Conservation (phyloP, 2,329 filamentous ascomycete genomes). For the Cordyceps javanica region DNA sequence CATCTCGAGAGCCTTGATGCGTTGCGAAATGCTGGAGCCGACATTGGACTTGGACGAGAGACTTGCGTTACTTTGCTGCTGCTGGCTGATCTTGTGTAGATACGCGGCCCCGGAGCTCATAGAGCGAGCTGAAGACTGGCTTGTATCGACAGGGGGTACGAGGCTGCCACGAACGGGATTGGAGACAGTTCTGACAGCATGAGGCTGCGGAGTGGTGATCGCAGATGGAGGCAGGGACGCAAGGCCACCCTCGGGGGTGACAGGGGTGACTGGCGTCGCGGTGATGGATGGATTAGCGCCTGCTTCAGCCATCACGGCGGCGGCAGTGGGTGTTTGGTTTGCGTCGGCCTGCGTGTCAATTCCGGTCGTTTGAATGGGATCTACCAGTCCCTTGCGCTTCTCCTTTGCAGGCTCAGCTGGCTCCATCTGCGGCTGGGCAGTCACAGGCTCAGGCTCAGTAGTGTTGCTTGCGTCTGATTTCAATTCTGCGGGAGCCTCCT, state of each 20-base stretch:
- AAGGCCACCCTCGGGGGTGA: background rate
- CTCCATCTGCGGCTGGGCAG: background rate
- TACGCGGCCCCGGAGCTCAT: slow-evolving; percentile 52
- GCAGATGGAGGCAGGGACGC: slow-evolving; percentile 17
- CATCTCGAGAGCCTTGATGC: slow-evolving; percentile 89
- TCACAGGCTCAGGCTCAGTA: background rate
- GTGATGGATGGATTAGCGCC: background rate
- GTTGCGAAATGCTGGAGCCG: slow-evolving; percentile 84
- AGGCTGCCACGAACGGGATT: slow-evolving; percentile 38
- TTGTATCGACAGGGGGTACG: slow-evolving; percentile 39
- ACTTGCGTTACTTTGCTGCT: slow-evolving; percentile 38
- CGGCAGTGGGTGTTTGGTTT: slow-evolving; percentile 33
- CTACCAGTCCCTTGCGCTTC: slow-evolving; percentile 29
- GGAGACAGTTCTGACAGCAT: slow-evolving; percentile 42
- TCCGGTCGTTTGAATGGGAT: slow-evolving; percentile 56
- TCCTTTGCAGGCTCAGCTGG: background rate
- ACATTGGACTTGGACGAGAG: slow-evolving; percentile 66
- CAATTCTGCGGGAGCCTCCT: background rate
- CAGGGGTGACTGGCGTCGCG: slow-evolving; percentile 10
- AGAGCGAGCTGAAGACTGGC: slow-evolving; percentile 43
- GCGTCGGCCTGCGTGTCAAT: background rate
- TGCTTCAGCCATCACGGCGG: slow-evolving; percentile 28
- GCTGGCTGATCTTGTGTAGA: slow-evolving; percentile 48
- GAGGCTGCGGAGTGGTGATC: slow-evolving; percentile 20
- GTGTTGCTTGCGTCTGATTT: background rate